Evolutionary conservation across 2,329 filamentous ascomycete species (phyloP), one percentile per base, ranked within the genome.

Genomic region (Ambrosiella xylebori): DNA sequence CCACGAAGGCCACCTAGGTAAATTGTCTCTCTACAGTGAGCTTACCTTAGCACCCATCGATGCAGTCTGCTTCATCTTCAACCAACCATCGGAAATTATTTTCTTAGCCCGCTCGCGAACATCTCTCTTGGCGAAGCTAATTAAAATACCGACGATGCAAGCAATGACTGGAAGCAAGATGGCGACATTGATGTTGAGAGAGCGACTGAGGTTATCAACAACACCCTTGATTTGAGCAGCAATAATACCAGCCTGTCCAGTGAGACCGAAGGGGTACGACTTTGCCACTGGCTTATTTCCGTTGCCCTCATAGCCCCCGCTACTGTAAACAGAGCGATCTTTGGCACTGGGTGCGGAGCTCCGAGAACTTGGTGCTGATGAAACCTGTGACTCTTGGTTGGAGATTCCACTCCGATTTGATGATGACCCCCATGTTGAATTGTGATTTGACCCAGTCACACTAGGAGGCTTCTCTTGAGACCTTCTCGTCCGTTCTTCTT

Each of bases 21-120:
- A 51, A 7, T 35, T 36, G 12, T 35, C 9, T n/a, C 15, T 51
- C 56, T 71, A 97, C 61, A 98, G 94, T 72, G 97, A 97, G 68
- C 86, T 95, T 66, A 97, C 90, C 73, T 96, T 97, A 62, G 94
- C 86, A 1, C 91, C 93, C 91, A 97, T 97, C 1, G 90, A 90
- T 3, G 91, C 84, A 0, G 93, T 97, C 51, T 82, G 78, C 67
- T 80, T 82, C 45, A 95, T 73, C 72, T 95, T 96, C 57, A 80
- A 78, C 88, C 88, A 95, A 8, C 81, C 82, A 36, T 77, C 74
- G 44, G 78, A 79, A 49, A 94, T 66, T 41, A 89, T 73, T 58
- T 82, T 77, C 67, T 82, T 77, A 40, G 96, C 69, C 63, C 85
- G 79, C 63, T 94, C 82, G 45, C 90, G 79, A 12, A 95, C 73